A percentile compares a stretch with the other conserved stretches of the same genome.
These are phyloP conservation scores for Incumbomyces lentus DNA, from an alignment of 2,329 filamentous ascomycete genomes.

Conservation along the genomic window DNA sequence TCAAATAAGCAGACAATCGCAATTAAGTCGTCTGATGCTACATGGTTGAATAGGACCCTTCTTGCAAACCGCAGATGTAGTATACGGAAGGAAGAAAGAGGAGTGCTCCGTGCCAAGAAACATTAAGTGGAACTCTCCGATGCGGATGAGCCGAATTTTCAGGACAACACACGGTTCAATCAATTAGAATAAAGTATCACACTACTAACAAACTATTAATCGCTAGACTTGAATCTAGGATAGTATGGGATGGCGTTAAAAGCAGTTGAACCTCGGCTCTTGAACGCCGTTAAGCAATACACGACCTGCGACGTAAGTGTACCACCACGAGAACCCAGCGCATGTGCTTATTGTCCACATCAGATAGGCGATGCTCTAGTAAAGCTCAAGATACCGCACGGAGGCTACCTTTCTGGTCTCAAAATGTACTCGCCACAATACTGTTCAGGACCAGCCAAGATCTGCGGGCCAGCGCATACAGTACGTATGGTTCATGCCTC, in stretches of 20 bases:
- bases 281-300: slow-evolving; percentile 14
- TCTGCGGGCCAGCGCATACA: slow-evolving; percentile 25
- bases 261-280: neutral
- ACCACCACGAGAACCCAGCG: neutral
- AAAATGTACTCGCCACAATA: slow-evolving; percentile 24
- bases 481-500: slow-evolving; percentile 26
- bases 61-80: no score
- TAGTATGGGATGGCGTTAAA: neutral
- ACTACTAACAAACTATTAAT: no score
- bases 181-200: no score
- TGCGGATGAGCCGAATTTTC: no score
- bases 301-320: slow-evolving; percentile 18
- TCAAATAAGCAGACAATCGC: no score
- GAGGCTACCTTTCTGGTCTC: slow-evolving; percentile 28
- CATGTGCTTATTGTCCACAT: neutral
- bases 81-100: no score
- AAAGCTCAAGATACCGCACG: slow-evolving; percentile 25
- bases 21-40: no score
- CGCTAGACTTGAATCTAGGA: no score
- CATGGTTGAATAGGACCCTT: no score
- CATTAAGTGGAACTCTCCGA: no score
- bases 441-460: slow-evolving; percentile 17
- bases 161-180: no score
- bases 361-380: slow-evolving; percentile 29
- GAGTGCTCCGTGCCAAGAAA: no score